Evolutionary conservation across 2,329 filamentous ascomycete species (phyloP).

Genomic region (Penicillium hordei): DNA sequence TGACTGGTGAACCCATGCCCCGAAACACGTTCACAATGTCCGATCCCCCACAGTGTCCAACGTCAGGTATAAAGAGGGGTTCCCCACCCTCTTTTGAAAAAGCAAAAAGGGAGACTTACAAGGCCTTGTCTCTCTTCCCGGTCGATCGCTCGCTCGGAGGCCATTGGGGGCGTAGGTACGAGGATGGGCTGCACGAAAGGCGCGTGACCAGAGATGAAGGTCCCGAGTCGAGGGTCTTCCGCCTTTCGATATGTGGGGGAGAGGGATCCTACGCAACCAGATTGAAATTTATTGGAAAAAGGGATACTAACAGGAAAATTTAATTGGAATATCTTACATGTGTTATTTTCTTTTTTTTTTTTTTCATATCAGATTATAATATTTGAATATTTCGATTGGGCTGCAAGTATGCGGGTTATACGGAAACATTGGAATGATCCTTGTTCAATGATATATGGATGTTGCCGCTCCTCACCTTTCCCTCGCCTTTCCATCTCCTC

Average conservation of each 20-base stretch:
- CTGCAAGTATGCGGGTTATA: slow-evolving; percentile 7
- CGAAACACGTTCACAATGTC: slow-evolving; percentile 13
- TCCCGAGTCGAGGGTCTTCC: slow-evolving; percentile 25
- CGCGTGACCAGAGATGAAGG: slow-evolving; percentile 42
- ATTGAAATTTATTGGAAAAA: neutral
- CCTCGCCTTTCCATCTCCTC: no score
- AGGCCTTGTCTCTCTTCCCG: slow-evolving; percentile 51
- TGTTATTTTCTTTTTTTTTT: neutral
- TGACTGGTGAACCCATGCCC: slow-evolving; percentile 7
- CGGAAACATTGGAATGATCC: neutral
- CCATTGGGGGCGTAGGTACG: slow-evolving; percentile 49
- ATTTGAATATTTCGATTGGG: neutral
- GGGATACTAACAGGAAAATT: neutral
- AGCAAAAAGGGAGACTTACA: slow-evolving; percentile 37
- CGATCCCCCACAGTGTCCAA: slow-evolving; percentile 3
- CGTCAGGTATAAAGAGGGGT: slow-evolving; percentile 4
- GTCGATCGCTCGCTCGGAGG: slow-evolving; percentile 49
- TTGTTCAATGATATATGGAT: neutral
- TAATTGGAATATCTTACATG: neutral
- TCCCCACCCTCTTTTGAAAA: slow-evolving; percentile 4
- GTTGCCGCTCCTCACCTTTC: no score
- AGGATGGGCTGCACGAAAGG: slow-evolving; percentile 50
- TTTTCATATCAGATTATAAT: neutral
- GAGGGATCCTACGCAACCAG: neutral
- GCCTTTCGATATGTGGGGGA: slow-evolving; percentile 24